Evolutionary conservation across 2,329 filamentous ascomycete genomes (phyloP).

Genomic region (Chlorencoelia australis): DNA sequence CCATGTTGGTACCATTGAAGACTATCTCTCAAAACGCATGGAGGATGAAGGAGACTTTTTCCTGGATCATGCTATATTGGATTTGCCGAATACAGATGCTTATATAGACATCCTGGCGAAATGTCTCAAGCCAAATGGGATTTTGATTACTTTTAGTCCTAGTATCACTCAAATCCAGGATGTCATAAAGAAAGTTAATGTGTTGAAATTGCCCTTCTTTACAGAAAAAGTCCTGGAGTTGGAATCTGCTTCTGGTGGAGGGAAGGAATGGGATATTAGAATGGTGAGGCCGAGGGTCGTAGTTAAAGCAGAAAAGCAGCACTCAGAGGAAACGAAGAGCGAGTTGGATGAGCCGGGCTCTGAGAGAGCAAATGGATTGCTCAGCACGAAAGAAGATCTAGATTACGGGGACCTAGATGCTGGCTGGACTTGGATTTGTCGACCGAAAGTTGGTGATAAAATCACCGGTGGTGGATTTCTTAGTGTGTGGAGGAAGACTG

Average conservation of each 20-base stretch:
- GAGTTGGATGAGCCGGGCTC: not conserved
- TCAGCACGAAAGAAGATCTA: not conserved
- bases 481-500: conserved; percentile 30
- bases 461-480: conserved; percentile 42
- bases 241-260: conserved; percentile 38
- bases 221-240: conserved; percentile 53
- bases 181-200: conserved; percentile 45
- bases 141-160: conserved; percentile 62
- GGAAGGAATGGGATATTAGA: conserved; percentile 55
- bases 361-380: not conserved
- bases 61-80: conserved; percentile 61
- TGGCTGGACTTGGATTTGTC: conserved; percentile 38
- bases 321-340: not conserved
- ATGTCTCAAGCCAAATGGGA: conserved; percentile 54
- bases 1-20: conserved; percentile 54
- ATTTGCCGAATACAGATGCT: conserved; percentile 54
- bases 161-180: conserved; percentile 69
- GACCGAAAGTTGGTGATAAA: conserved; percentile 38
- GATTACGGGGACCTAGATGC: conserved; percentile 4
- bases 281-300: conserved; percentile 29
- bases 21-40: conserved; percentile 49
- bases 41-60: conserved; percentile 43
- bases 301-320: conserved; percentile 11
- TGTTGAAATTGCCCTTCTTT: conserved; percentile 41
- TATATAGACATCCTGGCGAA: conserved; percentile 39